These are phyloP conservation scores for Chrysoporthe cubensis DNA, from an alignment of 2,329 filamentous ascomycete genomes.

Conservation along the genomic window DNA sequence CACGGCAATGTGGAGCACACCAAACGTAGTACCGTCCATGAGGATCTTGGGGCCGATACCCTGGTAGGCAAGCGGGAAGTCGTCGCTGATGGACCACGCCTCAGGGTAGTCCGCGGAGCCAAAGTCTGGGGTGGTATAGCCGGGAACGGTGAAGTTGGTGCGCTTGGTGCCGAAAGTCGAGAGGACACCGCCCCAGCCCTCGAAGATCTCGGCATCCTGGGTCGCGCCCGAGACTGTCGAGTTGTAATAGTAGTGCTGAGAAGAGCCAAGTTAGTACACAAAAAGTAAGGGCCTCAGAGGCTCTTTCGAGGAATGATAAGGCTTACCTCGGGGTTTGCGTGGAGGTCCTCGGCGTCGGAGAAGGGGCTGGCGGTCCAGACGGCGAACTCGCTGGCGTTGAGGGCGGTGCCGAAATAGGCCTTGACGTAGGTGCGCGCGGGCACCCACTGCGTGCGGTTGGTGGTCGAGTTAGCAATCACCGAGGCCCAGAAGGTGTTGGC, in stretches of 20 bases:
- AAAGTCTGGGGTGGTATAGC: slow-evolving; percentile 42
- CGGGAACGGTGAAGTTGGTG: slow-evolving; percentile 35
- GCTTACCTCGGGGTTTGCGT: slow-evolving; percentile 10
- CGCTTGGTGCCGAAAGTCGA: slow-evolving; percentile 8
- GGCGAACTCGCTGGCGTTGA: slow-evolving; percentile 12
- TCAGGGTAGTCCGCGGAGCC: slow-evolving; percentile 32
- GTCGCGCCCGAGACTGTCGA: not conserved
- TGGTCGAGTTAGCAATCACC: slow-evolving; percentile 26
- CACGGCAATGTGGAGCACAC: slow-evolving; percentile 32
- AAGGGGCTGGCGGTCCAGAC: slow-evolving; percentile 11
- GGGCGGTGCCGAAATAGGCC: slow-evolving; percentile 5
- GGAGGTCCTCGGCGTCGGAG: slow-evolving; percentile 12
- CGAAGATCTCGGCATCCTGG: slow-evolving; percentile 35
- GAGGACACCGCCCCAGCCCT: slow-evolving; percentile 17
- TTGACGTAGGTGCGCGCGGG: slow-evolving; percentile 15
- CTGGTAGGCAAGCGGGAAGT: slow-evolving; percentile 37
- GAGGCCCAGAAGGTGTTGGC: slow-evolving; percentile 38
- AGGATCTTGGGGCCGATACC: slow-evolving; percentile 34
- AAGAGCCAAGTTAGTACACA: not conserved
- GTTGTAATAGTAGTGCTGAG: slow-evolving; percentile 8
- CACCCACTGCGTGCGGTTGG: slow-evolving; percentile 11
- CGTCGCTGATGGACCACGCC: slow-evolving; percentile 35
- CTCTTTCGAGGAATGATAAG: not conserved
- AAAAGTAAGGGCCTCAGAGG: too few species aligned
- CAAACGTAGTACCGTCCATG: slow-evolving; percentile 31